These are phyloP conservation scores for Ambrosiella beaveri DNA, from an alignment of 2,329 filamentous ascomycete species.

Conservation along the genomic window DNA sequence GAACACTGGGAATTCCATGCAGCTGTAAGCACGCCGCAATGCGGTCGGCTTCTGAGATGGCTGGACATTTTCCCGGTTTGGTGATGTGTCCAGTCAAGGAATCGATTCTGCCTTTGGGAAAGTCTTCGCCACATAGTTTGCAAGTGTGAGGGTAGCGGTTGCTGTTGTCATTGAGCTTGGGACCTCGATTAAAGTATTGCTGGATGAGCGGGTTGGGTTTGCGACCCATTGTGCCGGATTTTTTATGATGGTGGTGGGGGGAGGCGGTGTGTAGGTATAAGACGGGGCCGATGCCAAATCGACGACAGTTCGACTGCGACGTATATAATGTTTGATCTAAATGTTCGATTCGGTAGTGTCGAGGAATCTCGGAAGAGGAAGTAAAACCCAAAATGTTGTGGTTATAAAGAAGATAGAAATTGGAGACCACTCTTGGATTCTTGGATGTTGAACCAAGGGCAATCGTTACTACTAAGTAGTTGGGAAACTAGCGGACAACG, in stretches of 20 bases:
- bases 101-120: slow-evolving; percentile 78
- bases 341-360: no score
- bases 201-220: slow-evolving; percentile 71
- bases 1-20: slow-evolving; percentile 43
- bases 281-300: background rate
- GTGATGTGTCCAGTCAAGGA: slow-evolving; percentile 65
- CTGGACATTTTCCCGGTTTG: slow-evolving; percentile 56
- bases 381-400: background rate
- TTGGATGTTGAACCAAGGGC: no score
- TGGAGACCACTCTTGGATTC: background rate
- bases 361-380: background rate
- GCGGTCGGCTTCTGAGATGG: slow-evolving; percentile 55
- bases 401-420: background rate
- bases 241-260: background rate
- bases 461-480: no score
- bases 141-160: slow-evolving; percentile 87
- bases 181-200: slow-evolving; percentile 74
- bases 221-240: slow-evolving; percentile 47
- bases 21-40: slow-evolving; percentile 58
- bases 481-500: no score
- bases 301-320: no score
- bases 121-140: slow-evolving; percentile 73
- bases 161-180: slow-evolving; percentile 74
- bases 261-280: no score
- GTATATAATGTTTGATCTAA: no score